Conservation (phyloP, 257 asterid species). For the Osmanthus fragrans region DNA sequence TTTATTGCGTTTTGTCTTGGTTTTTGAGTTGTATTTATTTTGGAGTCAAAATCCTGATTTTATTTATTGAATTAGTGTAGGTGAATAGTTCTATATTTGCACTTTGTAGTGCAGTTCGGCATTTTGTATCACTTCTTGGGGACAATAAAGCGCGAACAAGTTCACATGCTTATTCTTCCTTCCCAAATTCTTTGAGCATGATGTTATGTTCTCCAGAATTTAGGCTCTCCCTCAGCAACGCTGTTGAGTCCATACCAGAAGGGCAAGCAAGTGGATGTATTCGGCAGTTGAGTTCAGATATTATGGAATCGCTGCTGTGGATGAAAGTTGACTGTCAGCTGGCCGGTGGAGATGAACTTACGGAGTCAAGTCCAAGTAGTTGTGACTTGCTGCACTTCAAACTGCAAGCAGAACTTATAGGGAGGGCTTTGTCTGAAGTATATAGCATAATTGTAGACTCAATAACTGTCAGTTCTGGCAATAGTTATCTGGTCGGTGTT, state of each 20-base stretch:
- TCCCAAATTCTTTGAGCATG: constrained; percentile 56
- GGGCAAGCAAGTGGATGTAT: constrained; percentile 89
- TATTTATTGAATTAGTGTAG: constrained; percentile 48
- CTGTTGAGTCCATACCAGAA: constrained; percentile 80
- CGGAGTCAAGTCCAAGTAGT: constrained; percentile 28
- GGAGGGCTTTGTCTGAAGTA: constrained; percentile 67
- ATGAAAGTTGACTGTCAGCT: constrained; percentile 44
- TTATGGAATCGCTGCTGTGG: constrained; percentile 75
- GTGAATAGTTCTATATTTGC: constrained; percentile 68
- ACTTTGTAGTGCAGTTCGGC: constrained; percentile 76
- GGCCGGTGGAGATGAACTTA: constrained; percentile 31
- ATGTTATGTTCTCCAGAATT: constrained; percentile 66
- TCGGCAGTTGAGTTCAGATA: constrained; percentile 54
- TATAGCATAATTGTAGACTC: constrained; percentile 73
- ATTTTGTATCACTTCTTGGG: constrained; percentile 32
- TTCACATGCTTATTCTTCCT: constrained; percentile 31
- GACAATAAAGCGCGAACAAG: constrained; percentile 33
- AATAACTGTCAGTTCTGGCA: constrained; percentile 70
- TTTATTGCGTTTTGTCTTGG: constrained; percentile 2
- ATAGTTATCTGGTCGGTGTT: constrained; percentile 63
- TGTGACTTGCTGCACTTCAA: constrained; percentile 29
- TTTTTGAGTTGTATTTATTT: neutral
- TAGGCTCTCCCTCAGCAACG: constrained; percentile 67
- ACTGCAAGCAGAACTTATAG: constrained; percentile 66
- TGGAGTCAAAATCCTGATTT: constrained; percentile 29